Evolutionary conservation across 768 basidiomycete species (phyloP), one percentile per base, ranked within the genome.

Genomic region (Leccinum fibrillosum): DNA sequence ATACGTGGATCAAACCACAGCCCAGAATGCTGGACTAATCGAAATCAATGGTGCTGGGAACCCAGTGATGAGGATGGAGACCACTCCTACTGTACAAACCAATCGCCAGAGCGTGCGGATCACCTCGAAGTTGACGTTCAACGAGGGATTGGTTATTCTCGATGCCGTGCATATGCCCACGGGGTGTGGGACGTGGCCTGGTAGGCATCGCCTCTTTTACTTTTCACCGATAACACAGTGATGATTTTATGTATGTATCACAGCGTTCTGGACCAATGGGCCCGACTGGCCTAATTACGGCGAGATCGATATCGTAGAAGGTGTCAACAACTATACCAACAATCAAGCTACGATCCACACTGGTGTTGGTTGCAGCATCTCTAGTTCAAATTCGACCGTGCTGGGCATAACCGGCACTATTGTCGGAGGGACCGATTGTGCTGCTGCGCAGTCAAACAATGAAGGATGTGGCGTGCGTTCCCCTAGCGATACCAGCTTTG

Each of bases 111-210:
- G 89, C 62, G 80, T 96, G 39, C 86, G 94, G 61, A 88, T 98
- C 63, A 85, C 84, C 50, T 85, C 88, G 0, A 69, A 84, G 28
- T 70, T 76, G 53, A 72, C 75, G 3, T 89, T 83, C 66, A 88
- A 81, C 34, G 83, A 84, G 8, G 86, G 81, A 37, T 77, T 97
- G 35, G 78, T 94, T 60, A 77, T 94, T 49, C 80, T 94, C 79
- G 92, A 95, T 72, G 82, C 91, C 25, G 79, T 85, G 25, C 93
- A 96, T 70, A 92, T 94, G 88, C 93, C 93, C 8, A 86, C 86
- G 0, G 94, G 93, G 13, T 95, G 93, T 72, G 93, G 86, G 37
- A 86, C 86, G 25, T 94, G 92, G 92, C 91, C 90, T 57, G 79
- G 76, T 77, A 57, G 42, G 64, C 64, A 53, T 52, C 28, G 23